Base-by-base conservation (phyloP, 2,329 filamentous ascomycete species). In the Zymoseptoria brevis region DNA sequence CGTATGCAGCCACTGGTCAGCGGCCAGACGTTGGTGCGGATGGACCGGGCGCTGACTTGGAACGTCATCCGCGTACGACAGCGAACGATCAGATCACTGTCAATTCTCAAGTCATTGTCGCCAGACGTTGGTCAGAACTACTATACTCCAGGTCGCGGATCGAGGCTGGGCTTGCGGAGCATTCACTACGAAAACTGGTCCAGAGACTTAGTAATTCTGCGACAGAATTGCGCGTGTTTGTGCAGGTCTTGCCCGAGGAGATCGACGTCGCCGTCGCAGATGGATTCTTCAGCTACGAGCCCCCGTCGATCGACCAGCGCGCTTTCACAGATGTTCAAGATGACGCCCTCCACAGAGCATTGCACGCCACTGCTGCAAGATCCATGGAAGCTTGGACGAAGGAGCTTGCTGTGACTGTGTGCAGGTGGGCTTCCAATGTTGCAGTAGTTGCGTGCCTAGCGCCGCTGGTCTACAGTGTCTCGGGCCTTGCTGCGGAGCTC, bases 361-460 rank as follows among this genome's bases (percentile, higher is more conserved):
- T 70, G 2, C 55, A 61, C 21, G 50, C 62, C 30, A 53, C 62
- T 9, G 16, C 49, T n/a, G 24, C 52, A 5, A 53, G 50, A 16
- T 53, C 59, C 6, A 57, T 68, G 19, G 62, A 67, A 9, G 30
- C 48, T 8, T 73, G 71, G 71, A 57, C 65, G 5, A 67, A 57
- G 8, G 54, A 56, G 2, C 50, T 73, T n/a, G 66, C 69, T 0
- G 53, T 64, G 8, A 54, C 66, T 6, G 30, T 67, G 60, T 83
- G 81, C 41, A 79, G 78, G 50, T 82, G 81, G 55, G 80, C 84
- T 8, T 73, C 79, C 0, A 76, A 83, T 19, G 87, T 89, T 60
- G 82, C 87, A 13, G 78, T 96, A 2, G 78, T 96, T 49, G 82
- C 82, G 9, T 82, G 87, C 2, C 74, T 97, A 22, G 78, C 82